Base-by-base conservation (phyloP, 192 early-diverging fungal species). In the Gryganskiella cystojenkinii region DNA sequence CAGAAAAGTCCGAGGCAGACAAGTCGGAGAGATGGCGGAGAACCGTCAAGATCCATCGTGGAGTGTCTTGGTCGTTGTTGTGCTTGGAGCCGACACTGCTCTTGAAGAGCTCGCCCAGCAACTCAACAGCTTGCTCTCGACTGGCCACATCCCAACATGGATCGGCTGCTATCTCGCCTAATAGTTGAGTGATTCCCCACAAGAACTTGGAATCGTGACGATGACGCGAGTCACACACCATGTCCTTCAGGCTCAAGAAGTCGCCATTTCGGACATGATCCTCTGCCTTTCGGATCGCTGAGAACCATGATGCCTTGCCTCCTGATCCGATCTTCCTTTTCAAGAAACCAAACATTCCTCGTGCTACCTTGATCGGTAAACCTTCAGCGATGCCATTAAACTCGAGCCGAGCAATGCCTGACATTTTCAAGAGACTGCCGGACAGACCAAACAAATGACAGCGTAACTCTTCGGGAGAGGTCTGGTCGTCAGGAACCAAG, bases 91-190 rank as follows among this genome's bases (percentile, higher is more conserved):
- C 15, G 2, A 31, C 1, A 13, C 33, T 34, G 33, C 35, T n/a
- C 55, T n/a, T 42, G 35, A 35, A 56, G 15, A 56, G 19, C 55
- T 3, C 31, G 19, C 55, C 55, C 8, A 56, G 55, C 31, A 56
- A 35, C 10, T 56, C 33, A 34, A 56, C 55, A n/a, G 55, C 55
- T 11, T 56, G 55, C 22, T 56, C 17, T 17, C 33, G 55, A 17
- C 31, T 40, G 15, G 20, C 4, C 4, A 17, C 14, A n/a, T 56
- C 34, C 55, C 55, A 56, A 7, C 22, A 34, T 40, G 55, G 55
- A 20, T 56, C 31, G 8, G 35, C 35, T 9, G 55, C 55, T 22
- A 56, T 56, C 20, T 56, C 33, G 9, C 55, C 55, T 20, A 56
- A 33, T 11, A 35, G 22, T 17, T 34, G 55, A 22, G 19, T 22